These are phyloP conservation scores for Podila minutissima DNA, from an alignment of 192 early-diverging fungal species.

Conservation along the genomic window DNA sequence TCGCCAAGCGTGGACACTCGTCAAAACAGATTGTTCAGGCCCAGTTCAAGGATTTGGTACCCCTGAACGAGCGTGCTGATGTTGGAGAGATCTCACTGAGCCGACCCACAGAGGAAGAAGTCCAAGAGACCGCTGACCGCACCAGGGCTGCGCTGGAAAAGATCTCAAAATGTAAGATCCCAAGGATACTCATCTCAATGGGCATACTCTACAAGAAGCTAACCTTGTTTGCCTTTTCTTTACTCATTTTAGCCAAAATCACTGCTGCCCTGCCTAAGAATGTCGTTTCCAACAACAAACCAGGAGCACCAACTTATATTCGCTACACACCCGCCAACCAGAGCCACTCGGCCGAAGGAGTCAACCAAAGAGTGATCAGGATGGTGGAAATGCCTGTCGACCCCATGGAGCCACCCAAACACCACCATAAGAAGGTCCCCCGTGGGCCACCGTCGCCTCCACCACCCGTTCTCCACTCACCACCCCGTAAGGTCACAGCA, in stretches of 20 bases:
- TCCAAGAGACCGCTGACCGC: conserved; percentile 85
- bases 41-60: conserved; percentile 83
- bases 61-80: conserved; percentile 72
- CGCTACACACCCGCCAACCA: conserved; percentile 90
- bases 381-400: conserved; percentile 96
- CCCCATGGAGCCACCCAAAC: conserved; percentile 95
- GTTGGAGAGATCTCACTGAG: conserved; percentile 76
- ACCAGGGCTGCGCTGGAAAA: conserved; percentile 92
- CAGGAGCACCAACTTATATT: conserved; percentile 82
- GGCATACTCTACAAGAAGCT: neutral
- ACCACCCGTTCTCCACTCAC: conserved; percentile 98
- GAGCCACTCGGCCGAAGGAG: conserved; percentile 75
- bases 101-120: conserved; percentile 81
- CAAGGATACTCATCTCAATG: neutral
- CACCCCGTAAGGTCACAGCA: conserved; percentile 94
- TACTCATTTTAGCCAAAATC: conserved; percentile 63
- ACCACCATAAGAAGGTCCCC: conserved; percentile 93
- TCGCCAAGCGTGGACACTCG: conserved; percentile 82
- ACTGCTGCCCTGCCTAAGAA: conserved; percentile 69
- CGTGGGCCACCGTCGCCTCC: conserved; percentile 89
- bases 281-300: conserved; percentile 59
- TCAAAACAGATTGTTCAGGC: conserved; percentile 83
- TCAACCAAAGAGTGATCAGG: conserved; percentile 88
- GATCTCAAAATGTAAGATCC: conserved; percentile 70
- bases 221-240: neutral